Conservation (phyloP, 164 flowering plant species). For the Dillenia turbinata region DNA sequence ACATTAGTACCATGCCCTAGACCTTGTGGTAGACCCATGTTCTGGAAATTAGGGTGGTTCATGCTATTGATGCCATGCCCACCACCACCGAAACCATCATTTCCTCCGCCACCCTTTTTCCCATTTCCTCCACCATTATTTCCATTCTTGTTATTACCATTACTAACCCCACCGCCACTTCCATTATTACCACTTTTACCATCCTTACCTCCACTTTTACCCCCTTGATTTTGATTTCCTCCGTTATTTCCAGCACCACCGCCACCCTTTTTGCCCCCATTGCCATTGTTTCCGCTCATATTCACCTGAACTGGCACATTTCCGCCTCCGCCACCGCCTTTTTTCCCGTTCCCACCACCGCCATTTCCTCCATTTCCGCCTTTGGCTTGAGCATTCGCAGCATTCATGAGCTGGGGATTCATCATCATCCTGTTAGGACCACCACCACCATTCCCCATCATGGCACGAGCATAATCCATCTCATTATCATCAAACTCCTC, state of each 20-base stretch:
- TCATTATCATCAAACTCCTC: constrained; percentile 47
- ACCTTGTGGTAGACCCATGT: constrained; percentile 26
- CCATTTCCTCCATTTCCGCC: constrained; percentile 7
- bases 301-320: constrained; percentile 26
- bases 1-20: constrained; percentile 16
- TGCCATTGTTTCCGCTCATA: constrained; percentile 16
- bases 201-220: constrained; percentile 30
- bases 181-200: constrained; percentile 25
- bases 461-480: constrained; percentile 29
- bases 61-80: constrained; percentile 25
- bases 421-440: constrained; percentile 31
- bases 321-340: constrained; percentile 24
- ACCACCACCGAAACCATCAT: constrained; percentile 19
- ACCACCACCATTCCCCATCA: constrained; percentile 29
- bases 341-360: constrained; percentile 5
- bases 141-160: constrained; percentile 21
- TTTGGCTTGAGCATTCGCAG: not conserved
- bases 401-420: constrained; percentile 14
- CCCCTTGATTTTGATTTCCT: constrained; percentile 18
- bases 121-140: constrained; percentile 38
- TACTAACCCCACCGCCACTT: constrained; percentile 27
- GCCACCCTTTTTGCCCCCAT: constrained; percentile 48
- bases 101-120: constrained; percentile 12
- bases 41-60: constrained; percentile 19
- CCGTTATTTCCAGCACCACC: constrained; percentile 36